Evolutionary conservation across 73 alveolate species (phyloP).

Genomic region (Paramecium pentaurelia): DNA sequence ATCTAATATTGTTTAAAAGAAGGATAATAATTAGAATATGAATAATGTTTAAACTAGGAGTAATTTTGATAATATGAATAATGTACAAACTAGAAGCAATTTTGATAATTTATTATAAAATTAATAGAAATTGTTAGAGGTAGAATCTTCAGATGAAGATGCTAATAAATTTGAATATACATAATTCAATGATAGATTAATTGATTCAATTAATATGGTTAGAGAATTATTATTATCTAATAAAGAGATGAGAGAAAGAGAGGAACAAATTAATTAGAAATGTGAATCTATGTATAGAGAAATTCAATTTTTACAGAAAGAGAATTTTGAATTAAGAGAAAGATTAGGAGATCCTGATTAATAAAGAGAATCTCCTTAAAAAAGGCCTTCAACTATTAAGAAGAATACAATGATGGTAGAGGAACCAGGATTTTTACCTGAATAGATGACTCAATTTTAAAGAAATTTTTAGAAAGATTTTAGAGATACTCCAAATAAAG

Average conservation of each 20-base stretch:
- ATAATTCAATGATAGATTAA: constrained; percentile 49
- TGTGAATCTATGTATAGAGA: constrained; percentile 23
- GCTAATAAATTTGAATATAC: background rate
- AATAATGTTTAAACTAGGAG: background rate
- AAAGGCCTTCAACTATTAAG: background rate
- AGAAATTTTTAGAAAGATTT: background rate
- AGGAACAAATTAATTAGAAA: constrained; percentile 15
- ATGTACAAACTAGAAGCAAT: background rate
- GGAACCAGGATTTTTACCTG: constrained; percentile 21
- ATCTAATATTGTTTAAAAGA: background rate
- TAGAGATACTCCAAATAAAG: background rate
- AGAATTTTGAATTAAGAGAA: constrained; percentile 54
- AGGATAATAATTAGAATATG: background rate
- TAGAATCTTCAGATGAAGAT: background rate
- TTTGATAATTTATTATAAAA: background rate
- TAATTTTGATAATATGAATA: background rate
- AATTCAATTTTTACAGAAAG: background rate
- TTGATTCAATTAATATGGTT: constrained; percentile 60
- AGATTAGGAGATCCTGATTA: background rate
- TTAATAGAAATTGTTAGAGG: background rate
- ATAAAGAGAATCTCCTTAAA: background rate
- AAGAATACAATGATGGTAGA: constrained; percentile 23
- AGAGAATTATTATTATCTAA: constrained; percentile 53
- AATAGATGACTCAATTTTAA: constrained; percentile 14
- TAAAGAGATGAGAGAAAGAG: constrained; percentile 52